Evolutionary conservation across 2,329 filamentous ascomycete genomes (phyloP).

Genomic region (Arthrobotrys megalospora): DNA sequence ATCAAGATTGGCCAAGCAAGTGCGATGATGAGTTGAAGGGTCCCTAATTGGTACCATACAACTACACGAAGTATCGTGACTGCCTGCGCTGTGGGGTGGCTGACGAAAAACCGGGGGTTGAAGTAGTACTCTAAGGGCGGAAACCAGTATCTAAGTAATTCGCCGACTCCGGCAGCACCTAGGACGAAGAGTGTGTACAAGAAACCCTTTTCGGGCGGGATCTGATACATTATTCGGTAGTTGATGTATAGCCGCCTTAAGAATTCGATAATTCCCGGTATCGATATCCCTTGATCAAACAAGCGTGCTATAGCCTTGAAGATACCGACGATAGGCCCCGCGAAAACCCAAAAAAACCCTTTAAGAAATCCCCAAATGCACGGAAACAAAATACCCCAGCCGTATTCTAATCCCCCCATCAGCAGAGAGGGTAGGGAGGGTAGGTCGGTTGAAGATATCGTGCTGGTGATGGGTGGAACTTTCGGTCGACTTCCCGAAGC

Average conservation of each 20-base stretch:
- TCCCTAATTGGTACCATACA: conserved; percentile 11
- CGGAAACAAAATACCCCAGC: too few species aligned
- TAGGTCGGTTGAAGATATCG: neutral
- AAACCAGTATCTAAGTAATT: neutral
- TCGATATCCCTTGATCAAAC: too few species aligned
- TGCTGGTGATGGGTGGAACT: neutral
- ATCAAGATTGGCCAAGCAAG: neutral
- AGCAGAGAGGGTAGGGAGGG: neutral
- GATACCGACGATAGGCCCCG: too few species aligned
- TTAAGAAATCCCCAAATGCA: too few species aligned
- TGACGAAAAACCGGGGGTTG: neutral
- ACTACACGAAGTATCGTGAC: neutral
- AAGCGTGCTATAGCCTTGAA: too few species aligned
- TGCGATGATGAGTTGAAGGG: neutral
- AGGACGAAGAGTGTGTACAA: too few species aligned
- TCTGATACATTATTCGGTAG: neutral
- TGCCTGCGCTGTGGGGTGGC: neutral
- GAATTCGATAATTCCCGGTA: neutral
- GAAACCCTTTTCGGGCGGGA: neutral
- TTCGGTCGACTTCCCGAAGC: neutral
- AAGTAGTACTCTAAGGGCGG: conserved; percentile 6
- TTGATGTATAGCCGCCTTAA: neutral
- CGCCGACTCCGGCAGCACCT: fast-evolving
- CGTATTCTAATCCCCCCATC: too few species aligned
- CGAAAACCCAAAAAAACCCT: too few species aligned